phyloP scores from a whole-genome alignment of 306 rosid genomes.

The Parietaria judaica region DNA sequence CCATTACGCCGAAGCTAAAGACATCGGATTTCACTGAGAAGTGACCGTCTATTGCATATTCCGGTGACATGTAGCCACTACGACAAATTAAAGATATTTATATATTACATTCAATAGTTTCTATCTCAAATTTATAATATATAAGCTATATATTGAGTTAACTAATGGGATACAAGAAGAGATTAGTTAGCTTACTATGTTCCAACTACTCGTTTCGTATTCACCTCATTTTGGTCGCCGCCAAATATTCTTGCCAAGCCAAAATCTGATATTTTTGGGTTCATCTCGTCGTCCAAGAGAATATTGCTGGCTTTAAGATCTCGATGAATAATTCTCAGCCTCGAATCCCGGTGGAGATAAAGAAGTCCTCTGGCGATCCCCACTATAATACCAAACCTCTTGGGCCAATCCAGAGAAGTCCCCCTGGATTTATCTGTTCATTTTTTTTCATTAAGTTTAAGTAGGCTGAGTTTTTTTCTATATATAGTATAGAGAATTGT shows the following conservation, averaged over 20 bases:
- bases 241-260: slow-evolving; percentile 8
- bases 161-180: neutral
- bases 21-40: slow-evolving; percentile 59
- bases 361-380: slow-evolving; percentile 13
- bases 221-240: slow-evolving; percentile 4
- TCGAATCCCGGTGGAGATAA: slow-evolving; percentile 16
- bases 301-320: slow-evolving; percentile 11
- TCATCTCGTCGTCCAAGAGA: slow-evolving; percentile 10
- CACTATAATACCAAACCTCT: slow-evolving; percentile 2
- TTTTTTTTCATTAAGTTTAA: neutral
- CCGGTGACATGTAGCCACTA: slow-evolving; percentile 61
- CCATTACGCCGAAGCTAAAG: slow-evolving; percentile 54
- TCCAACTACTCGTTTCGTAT: slow-evolving; percentile 8
- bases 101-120: neutral
- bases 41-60: slow-evolving; percentile 49
- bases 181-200: slow-evolving; percentile 8
- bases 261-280: slow-evolving; percentile 11
- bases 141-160: neutral
- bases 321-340: slow-evolving; percentile 11
- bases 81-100: neutral
- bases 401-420: neutral
- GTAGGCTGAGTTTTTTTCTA: neutral
- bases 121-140: neutral
- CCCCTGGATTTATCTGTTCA: neutral
- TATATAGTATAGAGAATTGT: neutral